Base-by-base conservation (phyloP, 768 basidiomycete species). In the Hericium erinaceus region DNA sequence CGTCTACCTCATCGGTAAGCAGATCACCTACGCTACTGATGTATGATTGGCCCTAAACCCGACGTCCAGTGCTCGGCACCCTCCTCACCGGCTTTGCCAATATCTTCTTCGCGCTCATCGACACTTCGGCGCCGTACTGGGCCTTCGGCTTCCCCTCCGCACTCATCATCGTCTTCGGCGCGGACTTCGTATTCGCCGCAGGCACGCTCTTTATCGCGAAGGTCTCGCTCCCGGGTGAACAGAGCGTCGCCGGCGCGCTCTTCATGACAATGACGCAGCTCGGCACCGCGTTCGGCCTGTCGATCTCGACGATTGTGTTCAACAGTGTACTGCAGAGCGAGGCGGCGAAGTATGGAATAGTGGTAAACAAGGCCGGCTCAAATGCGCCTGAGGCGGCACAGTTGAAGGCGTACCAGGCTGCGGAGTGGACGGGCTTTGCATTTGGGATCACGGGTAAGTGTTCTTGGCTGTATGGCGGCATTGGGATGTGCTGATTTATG, bases 221-320 rank as follows among this genome's bases (percentile, higher is more conserved):
- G 64, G 75, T 85, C 10, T 77, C 81, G 2, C 67, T 77, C 1
- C 82, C 81, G 3, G 76, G 85, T 56, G 89, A 92, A 63, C 89
- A 92, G 68, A 84, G 82, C 68, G 74, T 91, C 4, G 82, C 84
- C 5, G 89, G 87, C 2, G 89, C 82, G 11, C 58, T 90, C 18
- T 90, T 91, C 69, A 85, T 87, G 65, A 89, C 89, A 0, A 82
- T 92, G 79, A 84, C 80, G 5, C 85, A 87, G 86, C 68, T 90
- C 13, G 89, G 88, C 7, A 80, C 80, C 0, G 78, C 85, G 6
- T 75, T 89, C 39, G 89, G 88, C 15, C 74, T 89, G 3, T 84
- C 87, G 11, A 75, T 89, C 15, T 77, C 82, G 8, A 89, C 87
- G 0, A 84, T 89, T 33, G 83, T 88, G 39, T 87, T 81, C 68